These are phyloP conservation scores for Starmerella floris DNA, from an alignment of 805 yeast genomes.

Conservation along the genomic window DNA sequence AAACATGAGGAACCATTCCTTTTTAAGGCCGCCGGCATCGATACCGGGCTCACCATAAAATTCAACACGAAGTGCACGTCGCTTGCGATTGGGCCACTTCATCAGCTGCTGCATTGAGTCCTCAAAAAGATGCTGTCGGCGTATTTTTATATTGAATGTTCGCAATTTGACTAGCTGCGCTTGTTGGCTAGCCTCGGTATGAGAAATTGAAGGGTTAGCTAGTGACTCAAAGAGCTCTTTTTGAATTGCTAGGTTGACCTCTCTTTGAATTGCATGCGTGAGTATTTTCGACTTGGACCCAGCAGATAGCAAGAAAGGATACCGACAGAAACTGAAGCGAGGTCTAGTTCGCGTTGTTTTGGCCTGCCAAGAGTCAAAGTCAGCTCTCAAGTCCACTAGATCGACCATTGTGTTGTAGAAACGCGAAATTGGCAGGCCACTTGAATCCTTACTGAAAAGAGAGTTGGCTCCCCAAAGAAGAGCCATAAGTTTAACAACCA, in stretches of 20 bases:
- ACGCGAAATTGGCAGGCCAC: constrained; percentile 29
- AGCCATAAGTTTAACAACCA: constrained; percentile 49
- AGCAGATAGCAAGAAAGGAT: constrained; percentile 65
- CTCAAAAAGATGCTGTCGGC: constrained; percentile 51
- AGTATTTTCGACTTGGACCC: constrained; percentile 71
- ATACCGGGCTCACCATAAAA: constrained; percentile 83
- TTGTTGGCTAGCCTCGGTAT: constrained; percentile 3
- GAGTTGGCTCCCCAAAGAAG: constrained; percentile 43
- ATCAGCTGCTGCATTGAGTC: constrained; percentile 54
- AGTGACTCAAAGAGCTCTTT: constrained; percentile 16
- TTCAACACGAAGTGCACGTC: constrained; percentile 63
- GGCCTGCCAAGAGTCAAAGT: constrained; percentile 71
- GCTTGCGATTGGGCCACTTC: constrained; percentile 34
- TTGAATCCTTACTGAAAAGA: not conserved
- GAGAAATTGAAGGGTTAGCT: constrained; percentile 2
- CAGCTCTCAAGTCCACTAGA: constrained; percentile 58
- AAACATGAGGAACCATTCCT: constrained; percentile 81
- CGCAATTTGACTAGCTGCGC: constrained; percentile 2
- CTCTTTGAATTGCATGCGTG: constrained; percentile 36
- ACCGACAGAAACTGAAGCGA: constrained; percentile 58
- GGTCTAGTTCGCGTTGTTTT: constrained; percentile 14
- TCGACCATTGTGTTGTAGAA: constrained; percentile 78
- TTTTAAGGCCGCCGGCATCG: constrained; percentile 88
- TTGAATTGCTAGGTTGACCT: constrained; percentile 14
- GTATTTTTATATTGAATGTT: constrained; percentile 39